Evolutionary conservation across 192 early-diverging fungal genomes (phyloP).

Genomic region (Gonapodya prolifera): DNA sequence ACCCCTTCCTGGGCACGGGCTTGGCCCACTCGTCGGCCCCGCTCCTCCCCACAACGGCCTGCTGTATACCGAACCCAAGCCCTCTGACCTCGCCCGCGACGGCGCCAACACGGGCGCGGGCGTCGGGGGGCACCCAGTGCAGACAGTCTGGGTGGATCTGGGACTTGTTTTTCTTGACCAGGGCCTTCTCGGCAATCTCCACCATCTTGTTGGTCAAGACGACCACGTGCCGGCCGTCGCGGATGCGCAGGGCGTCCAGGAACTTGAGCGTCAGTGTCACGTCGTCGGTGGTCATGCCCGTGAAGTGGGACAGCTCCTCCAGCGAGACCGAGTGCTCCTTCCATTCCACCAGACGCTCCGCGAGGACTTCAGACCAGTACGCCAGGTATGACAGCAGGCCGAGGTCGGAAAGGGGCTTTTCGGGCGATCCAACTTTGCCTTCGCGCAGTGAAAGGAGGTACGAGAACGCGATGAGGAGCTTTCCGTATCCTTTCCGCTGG

Average conservation of each 20-base stretch:
- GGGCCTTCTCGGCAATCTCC: constrained; percentile 60
- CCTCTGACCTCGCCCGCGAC: neutral
- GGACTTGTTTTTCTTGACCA: constrained; percentile 59
- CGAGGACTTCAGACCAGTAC: constrained; percentile 87
- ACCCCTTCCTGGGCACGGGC: neutral
- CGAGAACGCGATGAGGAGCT: constrained; percentile 88
- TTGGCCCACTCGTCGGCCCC: neutral
- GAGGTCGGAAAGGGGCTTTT: constrained; percentile 96
- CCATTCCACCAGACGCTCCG: constrained; percentile 56
- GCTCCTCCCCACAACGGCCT: neutral
- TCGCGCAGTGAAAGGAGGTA: constrained; percentile 94
- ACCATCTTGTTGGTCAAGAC: constrained; percentile 76
- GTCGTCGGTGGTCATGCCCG: constrained; percentile 79
- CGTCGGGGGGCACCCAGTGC: constrained; percentile 59
- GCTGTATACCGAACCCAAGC: neutral
- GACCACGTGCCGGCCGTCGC: constrained; percentile 79
- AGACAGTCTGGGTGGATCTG: constrained; percentile 66
- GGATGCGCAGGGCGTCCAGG: constrained; percentile 80
- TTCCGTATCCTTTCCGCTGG: constrained; percentile 91
- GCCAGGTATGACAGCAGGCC: constrained; percentile 88
- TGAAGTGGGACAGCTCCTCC: constrained; percentile 74
- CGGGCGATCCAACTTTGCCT: constrained; percentile 85
- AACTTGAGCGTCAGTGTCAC: constrained; percentile 82
- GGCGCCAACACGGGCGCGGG: neutral
- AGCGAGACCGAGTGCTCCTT: constrained; percentile 71